Conservation (phyloP, 495 filamentous ascomycete genomes). For the Neurospora sp. region DNA sequence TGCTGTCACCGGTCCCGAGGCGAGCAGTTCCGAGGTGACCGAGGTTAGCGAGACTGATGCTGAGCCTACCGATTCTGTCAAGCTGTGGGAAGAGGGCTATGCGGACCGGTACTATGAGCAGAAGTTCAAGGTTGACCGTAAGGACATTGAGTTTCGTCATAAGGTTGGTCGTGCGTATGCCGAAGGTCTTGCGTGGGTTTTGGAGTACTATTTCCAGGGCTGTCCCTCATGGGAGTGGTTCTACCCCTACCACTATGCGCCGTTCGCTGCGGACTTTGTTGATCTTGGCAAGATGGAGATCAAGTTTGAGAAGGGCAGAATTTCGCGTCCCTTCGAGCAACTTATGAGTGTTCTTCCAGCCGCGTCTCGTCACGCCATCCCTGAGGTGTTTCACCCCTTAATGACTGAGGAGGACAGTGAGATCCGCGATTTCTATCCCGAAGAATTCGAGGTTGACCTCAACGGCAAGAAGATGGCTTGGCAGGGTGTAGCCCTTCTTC, state of each 20-base stretch:
- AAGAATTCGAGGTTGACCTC: constrained; percentile 83
- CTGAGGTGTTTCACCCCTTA: constrained; percentile 70
- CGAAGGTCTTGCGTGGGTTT: constrained; percentile 97
- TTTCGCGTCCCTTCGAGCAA: constrained; percentile 92
- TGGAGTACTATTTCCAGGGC: constrained; percentile 95
- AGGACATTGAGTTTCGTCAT: constrained; percentile 77
- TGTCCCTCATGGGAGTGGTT: constrained; percentile 99
- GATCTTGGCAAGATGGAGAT: constrained; percentile 70
- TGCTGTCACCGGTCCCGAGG: constrained; percentile 39
- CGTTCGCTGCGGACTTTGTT: constrained; percentile 91
- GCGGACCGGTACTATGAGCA: constrained; percentile 93
- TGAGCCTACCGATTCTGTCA: constrained; percentile 65
- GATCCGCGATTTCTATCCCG: constrained; percentile 96
- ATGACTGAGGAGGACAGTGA: constrained; percentile 82
- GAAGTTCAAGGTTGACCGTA: constrained; percentile 81
- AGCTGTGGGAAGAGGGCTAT: constrained; percentile 92
- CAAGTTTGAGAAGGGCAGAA: constrained; percentile 73
- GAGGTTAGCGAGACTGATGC: constrained; percentile 40
- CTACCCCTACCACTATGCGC: constrained; percentile 96
- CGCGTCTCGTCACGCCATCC: constrained; percentile 83
- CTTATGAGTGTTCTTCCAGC: constrained; percentile 96
- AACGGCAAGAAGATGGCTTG: constrained; percentile 98
- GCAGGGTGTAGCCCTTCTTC: constrained; percentile 90
- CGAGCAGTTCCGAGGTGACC: constrained; percentile 28
- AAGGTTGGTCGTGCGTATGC: constrained; percentile 89